Conservation (phyloP, 2,329 filamentous ascomycete genomes). For the Sordariomycetes sp. region DNA sequence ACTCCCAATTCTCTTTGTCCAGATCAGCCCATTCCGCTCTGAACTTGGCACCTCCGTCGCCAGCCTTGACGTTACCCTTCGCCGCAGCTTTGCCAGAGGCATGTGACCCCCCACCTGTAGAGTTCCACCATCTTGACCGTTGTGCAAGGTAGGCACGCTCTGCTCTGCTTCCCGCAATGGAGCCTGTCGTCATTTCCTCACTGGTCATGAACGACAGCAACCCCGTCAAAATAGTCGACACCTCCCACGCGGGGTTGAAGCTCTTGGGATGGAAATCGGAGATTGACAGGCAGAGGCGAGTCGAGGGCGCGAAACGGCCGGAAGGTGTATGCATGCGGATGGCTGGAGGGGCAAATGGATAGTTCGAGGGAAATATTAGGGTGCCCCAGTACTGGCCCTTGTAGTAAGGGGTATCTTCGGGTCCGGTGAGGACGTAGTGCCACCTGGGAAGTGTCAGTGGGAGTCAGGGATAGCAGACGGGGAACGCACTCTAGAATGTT, state of each 20-base stretch:
- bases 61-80: conserved; percentile 79
- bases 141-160: conserved; percentile 73
- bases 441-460: conserved; percentile 42
- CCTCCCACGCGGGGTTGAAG: conserved; percentile 98
- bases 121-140: conserved; percentile 91
- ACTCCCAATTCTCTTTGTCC: conserved; percentile 82
- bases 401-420: conserved; percentile 88
- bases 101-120: conserved; percentile 76
- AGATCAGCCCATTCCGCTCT: conserved; percentile 81
- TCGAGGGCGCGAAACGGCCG: conserved; percentile 88
- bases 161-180: conserved; percentile 63
- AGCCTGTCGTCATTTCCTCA: conserved; percentile 97
- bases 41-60: conserved; percentile 89
- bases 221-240: conserved; percentile 90
- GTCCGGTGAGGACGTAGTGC: conserved; percentile 94
- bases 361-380: conserved; percentile 88
- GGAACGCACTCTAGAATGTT: conserved; percentile 76
- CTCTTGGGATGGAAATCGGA: conserved; percentile 96
- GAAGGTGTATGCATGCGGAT: conserved; percentile 99
- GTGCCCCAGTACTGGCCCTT: conserved; percentile 98
- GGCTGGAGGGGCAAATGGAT: conserved; percentile 91
- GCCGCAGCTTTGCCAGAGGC: conserved; percentile 39
- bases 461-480: neutral
- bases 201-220: conserved; percentile 96
- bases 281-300: conserved; percentile 87